Base-by-base conservation (phyloP, 1,284 basidiomycete species). In the Apiotrichum akiyoshidainum region DNA sequence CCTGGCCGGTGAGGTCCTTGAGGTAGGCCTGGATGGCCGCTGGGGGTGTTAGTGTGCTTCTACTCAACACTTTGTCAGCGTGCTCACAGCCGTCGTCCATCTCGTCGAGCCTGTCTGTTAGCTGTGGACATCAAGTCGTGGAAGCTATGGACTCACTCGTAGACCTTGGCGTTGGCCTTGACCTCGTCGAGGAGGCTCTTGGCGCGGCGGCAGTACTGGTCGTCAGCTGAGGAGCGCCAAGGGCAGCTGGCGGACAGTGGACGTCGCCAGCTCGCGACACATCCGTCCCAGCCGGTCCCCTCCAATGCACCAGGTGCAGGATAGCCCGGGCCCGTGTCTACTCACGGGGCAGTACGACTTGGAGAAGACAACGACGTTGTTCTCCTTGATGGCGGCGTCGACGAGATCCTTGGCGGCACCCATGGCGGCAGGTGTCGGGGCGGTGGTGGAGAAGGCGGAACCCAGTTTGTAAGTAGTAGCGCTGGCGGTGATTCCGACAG, bases 271-370 rank as follows among this genome's bases (percentile, higher is more conserved):
- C 37, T 16, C 4, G 11, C 37, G 7, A 7, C 7, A 31, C 26
- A 3, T 7, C 7, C 26, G 26, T n/a, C 34, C 22, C 12, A n/a
- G n/a, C n/a, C 33, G 13, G 11, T 12, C 19, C n/a, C 46, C 10
- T 37, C 34, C n/a, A 11, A 11, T 19, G n/a, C n/a, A n/a, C n/a
- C n/a, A n/a, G n/a, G n/a, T n/a, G n/a, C n/a, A n/a, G n/a, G n/a
- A n/a, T n/a, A n/a, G n/a, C n/a, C n/a, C n/a, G n/a, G n/a, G n/a
- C 21, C 34, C 31, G 46, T 3, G 9, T 8, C 22, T 21, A 73
- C 77, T 67, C 59, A 78, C 77, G 51, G 75, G 74, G 64, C 77
- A 78, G 66, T 73, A 78, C 35, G 68, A 64, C 68, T 78, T 78
- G 62, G 69, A 69, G 63, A 75, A 77, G 37, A 78, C 69, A 48